Evolutionary conservation across 1,139 yeast species (phyloP).

Genomic region (Geotrichum restrictum): DNA sequence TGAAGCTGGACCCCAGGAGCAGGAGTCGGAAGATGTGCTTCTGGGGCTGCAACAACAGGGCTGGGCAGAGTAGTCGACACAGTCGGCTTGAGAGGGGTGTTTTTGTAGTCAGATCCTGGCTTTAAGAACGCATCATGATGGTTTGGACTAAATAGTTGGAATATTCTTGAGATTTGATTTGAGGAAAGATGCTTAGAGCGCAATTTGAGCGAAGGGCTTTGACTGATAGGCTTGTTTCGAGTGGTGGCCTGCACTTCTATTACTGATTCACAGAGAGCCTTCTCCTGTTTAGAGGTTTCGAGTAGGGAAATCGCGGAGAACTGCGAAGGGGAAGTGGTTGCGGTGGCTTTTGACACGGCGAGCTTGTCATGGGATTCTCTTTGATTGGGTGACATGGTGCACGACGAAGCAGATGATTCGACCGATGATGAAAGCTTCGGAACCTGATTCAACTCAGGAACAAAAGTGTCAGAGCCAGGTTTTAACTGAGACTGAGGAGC

Average conservation of each 20-base stretch:
- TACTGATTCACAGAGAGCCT: neutral
- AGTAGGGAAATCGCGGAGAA: neutral
- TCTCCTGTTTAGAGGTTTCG: neutral
- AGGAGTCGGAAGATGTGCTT: no score
- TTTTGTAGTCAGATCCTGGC: neutral
- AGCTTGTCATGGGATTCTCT: conserved; percentile 15
- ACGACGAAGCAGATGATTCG: conserved; percentile 20
- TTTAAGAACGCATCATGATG: neutral
- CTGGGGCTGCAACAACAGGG: no score
- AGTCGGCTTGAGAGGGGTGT: neutral
- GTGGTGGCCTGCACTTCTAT: neutral
- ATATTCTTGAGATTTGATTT: neutral
- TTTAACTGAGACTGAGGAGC: neutral
- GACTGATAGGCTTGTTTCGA: neutral
- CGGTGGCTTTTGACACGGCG: neutral
- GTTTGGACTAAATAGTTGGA: conserved; percentile 1
- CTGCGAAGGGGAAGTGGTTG: conserved; percentile 2
- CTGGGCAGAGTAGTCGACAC: no score
- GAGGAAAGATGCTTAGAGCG: neutral
- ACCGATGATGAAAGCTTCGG: conserved; percentile 24
- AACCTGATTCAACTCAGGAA: conserved; percentile 19
- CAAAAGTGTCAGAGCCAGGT: neutral
- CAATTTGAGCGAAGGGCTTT: neutral
- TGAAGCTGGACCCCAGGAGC: no score
- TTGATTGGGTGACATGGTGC: conserved; percentile 10